phyloP scores from a whole-genome alignment of 108 stramenopile genomes.

The Schizochytrium sp. region DNA sequence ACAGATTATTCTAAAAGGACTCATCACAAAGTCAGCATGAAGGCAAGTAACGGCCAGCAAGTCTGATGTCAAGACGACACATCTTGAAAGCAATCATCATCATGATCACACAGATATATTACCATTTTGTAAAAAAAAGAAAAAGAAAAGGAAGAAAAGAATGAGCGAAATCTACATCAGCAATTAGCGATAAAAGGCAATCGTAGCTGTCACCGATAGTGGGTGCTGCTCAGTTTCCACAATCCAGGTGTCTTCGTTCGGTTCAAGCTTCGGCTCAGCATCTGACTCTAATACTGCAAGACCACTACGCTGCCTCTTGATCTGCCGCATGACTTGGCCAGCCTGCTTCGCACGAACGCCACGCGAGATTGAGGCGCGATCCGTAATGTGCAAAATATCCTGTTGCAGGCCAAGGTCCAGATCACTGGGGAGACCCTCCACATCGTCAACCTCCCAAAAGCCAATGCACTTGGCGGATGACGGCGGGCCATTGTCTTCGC shows the following conservation, averaged over 20 bases:
- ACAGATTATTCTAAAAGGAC: too few species aligned
- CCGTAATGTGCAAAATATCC: background rate
- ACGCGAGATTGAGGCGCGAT: background rate
- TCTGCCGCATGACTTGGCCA: background rate
- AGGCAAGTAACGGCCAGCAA: too few species aligned
- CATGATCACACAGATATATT: too few species aligned
- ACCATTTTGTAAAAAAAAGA: too few species aligned
- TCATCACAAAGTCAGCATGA: too few species aligned
- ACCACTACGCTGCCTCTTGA: background rate
- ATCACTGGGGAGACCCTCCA: background rate
- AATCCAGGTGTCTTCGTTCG: background rate
- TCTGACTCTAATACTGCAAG: background rate
- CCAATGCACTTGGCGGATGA: background rate
- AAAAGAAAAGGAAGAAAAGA: too few species aligned
- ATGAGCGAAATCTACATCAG: too few species aligned
- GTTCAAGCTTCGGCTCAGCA: background rate
- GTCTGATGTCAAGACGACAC: too few species aligned
- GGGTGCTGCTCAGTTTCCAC: background rate
- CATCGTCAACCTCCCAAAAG: background rate
- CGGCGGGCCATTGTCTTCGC: too few species aligned
- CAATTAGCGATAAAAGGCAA: background rate
- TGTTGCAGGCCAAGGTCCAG: background rate
- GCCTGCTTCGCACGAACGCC: background rate
- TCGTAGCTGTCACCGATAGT: background rate
- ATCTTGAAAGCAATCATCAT: too few species aligned